Base-by-base conservation (phyloP, 202 grass and related monocot genomes). In the Elaeis oleifera region DNA sequence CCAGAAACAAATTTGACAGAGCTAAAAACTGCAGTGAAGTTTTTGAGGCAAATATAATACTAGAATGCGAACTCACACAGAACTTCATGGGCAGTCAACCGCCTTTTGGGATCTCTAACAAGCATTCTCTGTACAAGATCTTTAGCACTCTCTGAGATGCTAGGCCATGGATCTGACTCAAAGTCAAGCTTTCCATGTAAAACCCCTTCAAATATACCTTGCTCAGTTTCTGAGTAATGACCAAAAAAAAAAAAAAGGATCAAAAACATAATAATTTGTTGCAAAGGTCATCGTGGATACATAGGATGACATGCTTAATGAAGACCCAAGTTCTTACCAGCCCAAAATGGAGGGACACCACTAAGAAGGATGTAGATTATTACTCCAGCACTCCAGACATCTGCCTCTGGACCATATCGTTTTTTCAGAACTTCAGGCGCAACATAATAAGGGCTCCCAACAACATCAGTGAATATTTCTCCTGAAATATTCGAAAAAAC, bases 171-270 rank as follows among this genome's bases (percentile, higher is more conserved):
- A 23, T 99, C 94, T 29, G 94, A 78, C 0, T 85, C 81, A 51
- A 99, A 92, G 75, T 99, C 94, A 4, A 99, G 85, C 13, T 89
- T 75, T 50, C 94, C 94, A 85, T 84, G 85, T 57, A 99, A 84
- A 64, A 99, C 94, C 91, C 94, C 88, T 76, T 94, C 94, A 80
- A 99, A 99, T 78, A 99, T 99, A 5, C 94, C 94, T 76, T 89
- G 88, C 72, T 97, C 94, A n/a, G 79, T 77, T 92, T 97, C 94
- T 97, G 72, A 56, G 53, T 55, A 4, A 5, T 14, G 4, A n/a
- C 18, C 55, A 16, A 15, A 21, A 68, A 68, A 0, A 11, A 19
- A 5, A 9, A 71, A 56, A 28, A 39, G 28, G 28, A 53, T 31
- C 48, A 81, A 50, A 5, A 23, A 59, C n/a, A 63, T 50, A 19